Evolutionary conservation across 495 filamentous ascomycete genomes (phyloP), one percentile per base, ranked within the genome.

Genomic region (Talaromyces stipitatus): DNA sequence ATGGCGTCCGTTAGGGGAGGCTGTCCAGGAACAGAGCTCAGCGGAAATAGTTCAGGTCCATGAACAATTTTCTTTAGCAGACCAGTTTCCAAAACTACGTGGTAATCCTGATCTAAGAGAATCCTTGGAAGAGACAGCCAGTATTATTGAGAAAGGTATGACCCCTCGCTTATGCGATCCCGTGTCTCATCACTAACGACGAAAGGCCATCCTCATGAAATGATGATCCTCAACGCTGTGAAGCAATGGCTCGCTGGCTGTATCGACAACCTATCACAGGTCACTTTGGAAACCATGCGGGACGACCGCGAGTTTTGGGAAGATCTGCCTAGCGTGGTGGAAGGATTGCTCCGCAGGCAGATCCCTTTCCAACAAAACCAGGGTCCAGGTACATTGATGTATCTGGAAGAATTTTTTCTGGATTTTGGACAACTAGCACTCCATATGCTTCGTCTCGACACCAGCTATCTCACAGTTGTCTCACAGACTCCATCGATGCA

Each of bases 251-350:
- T 77, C 20, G 65, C 68, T 29, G 60, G 67, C 8, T 70, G 67
- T 27, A 65, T 56, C 23, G 62, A 62, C 36, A 66, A 66, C 7
- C 46, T 72, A 14, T 59, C 68, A 36, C 63, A 69, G 47, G 46
- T 75, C 23, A 69, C 63, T 2, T 64, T 62, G 23, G 63, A 61
- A 20, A 59, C 62, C 10, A 59, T 69, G 7, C 38, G 55, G 2
- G 70, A 80, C 2, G 68, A 82, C 27, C 57, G 61, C 23, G 71
- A 74, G 7, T 81, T 83, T 60, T 85, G 82, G 82, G 74, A 81
- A 24, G 69, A 76, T 10, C 36, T 85, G 6, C 77, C 79, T 2
- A 51, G 29, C 0, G 22, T 83, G 23, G 55, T 78, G 28, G 75
- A 80, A 38, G 60, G 58, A 36, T 50, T 83, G 16, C 58, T 81